phyloP scores from a whole-genome alignment of 1,284 basidiomycete genomes.

The Retiboletus fuscus region DNA sequence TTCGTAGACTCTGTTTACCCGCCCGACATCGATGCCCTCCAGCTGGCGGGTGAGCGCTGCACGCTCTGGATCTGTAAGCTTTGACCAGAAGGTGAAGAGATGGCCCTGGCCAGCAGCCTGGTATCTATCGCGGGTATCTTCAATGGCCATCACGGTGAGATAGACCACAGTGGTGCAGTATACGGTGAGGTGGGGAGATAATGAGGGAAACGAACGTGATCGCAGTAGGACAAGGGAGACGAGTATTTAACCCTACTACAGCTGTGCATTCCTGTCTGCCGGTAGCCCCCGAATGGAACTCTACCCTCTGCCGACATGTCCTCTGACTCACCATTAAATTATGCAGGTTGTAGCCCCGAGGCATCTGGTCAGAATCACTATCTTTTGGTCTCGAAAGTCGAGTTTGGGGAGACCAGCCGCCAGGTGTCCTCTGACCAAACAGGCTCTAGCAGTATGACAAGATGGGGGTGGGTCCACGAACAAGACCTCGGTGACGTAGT shows the following conservation, averaged over 20 bases:
- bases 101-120: constrained; percentile 88
- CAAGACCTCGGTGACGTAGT: too few relatives aligned
- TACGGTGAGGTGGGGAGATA: constrained; percentile 26
- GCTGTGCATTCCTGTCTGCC: constrained; percentile 33
- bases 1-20: constrained; percentile 90
- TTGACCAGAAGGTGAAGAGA: constrained; percentile 88
- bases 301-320: constrained; percentile 22
- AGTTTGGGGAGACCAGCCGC: too few relatives aligned
- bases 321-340: neutral
- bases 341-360: neutral
- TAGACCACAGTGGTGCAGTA: constrained; percentile 24
- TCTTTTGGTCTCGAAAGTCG: too few relatives aligned
- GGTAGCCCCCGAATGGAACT: constrained; percentile 41
- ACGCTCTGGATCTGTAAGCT: constrained; percentile 77
- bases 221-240: constrained; percentile 4
- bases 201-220: constrained; percentile 8
- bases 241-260: constrained; percentile 37
- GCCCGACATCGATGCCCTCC: constrained; percentile 84
- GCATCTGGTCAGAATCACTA: neutral
- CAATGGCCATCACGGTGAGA: constrained; percentile 56
- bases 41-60: constrained; percentile 79
- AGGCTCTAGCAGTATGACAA: too few relatives aligned
- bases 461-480: too few relatives aligned
- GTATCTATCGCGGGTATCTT: constrained; percentile 70
- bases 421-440: neutral